Evolutionary conservation across 2,329 filamentous ascomycete genomes (phyloP), one percentile per base, ranked within the genome.

Genomic region (Chaetomium globosum): DNA sequence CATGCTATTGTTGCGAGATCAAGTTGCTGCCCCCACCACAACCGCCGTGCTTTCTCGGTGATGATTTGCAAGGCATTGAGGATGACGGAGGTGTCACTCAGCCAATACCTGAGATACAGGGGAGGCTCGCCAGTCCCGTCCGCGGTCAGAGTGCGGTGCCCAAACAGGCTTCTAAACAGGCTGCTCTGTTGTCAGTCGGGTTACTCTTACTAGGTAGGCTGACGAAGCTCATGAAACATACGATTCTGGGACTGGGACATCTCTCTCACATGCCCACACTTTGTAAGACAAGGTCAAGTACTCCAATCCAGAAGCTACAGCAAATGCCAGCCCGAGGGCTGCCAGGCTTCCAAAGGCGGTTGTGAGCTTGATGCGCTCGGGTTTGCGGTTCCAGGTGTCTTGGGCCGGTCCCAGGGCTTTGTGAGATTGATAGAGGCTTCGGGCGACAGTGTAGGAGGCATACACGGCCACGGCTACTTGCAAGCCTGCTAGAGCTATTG

Each of bases 21-120:
- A 52, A 85, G 78, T 75, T 89, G 86, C 67, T 85, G 84, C 7
- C 82, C 85, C 83, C 87, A 89, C 81, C 86, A 86, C 71, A 86
- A 83, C 19, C 85, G 81, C 57, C 83, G 81, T 3, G 81, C 78
- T 58, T 80, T 83, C 70, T 83, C 82, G 7, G 83, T 78, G 4
- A 86, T 77, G 28, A 86, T 83, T 66, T 84, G 81, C 64, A 86
- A 78, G 12, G 81, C 80, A 72, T 86, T 83, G 9, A 75, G 74
- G 67, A 83, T 79, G 26, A 87, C 72, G 28, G 84, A 79, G 2
- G 81, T 81, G 43, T 87, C 82, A 54, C 77, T 80, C 65, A 85
- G 72, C 85, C 85, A 88, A 30, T 80, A 78, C 12, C 78, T 78
- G 53, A 84, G 70, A 54, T 81, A 73, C 43, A 63, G 72, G 13